These are phyloP conservation scores for Cutaneotrichosporon daszewskae DNA, from an alignment of 1,284 basidiomycete species.

Conservation along the genomic window DNA sequence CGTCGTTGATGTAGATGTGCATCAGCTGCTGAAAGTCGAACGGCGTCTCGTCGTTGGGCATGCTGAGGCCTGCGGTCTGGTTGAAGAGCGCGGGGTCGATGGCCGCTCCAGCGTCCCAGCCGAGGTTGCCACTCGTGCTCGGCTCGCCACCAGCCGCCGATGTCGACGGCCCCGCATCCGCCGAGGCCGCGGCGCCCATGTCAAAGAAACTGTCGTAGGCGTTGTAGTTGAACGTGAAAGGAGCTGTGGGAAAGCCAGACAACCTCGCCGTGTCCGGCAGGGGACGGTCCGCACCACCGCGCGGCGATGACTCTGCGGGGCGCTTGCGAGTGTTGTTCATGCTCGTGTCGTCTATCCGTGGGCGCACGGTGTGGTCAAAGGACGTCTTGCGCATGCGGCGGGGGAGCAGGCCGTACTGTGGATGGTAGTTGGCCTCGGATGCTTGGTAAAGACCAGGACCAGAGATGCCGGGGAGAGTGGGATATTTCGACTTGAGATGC, in stretches of 20 bases:
- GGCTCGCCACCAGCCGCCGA: not conserved
- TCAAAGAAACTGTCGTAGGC: conserved; percentile 64
- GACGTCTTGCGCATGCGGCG: conserved; percentile 82
- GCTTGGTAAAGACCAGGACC: conserved; percentile 42
- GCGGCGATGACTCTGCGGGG: conserved; percentile 42
- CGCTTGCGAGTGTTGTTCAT: conserved; percentile 32
- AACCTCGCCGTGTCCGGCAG: conserved; percentile 21
- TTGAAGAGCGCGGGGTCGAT: conserved; percentile 1
- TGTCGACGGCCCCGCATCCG: not conserved
- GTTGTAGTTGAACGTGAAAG: conserved; percentile 66
- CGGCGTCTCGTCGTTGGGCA: conserved; percentile 23
- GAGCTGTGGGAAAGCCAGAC: conserved; percentile 58
- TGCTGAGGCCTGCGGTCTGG: not conserved
- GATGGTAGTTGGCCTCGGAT: conserved; percentile 45
- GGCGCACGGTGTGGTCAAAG: conserved; percentile 76
- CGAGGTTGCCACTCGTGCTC: not conserved
- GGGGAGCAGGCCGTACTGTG: conserved; percentile 57
- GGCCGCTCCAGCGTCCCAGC: not conserved
- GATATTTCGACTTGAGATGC: conserved; percentile 9
- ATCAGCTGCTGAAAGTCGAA: conserved; percentile 49
- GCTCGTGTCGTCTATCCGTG: conserved; percentile 16
- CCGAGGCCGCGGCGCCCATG: conserved; percentile 19
- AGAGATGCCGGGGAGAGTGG: conserved; percentile 40
- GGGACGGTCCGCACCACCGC: conserved; percentile 24
- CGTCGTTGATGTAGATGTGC: conserved; percentile 41